Conservation (phyloP, 805 yeast species). For the Scheffersomyces lignosus region DNA sequence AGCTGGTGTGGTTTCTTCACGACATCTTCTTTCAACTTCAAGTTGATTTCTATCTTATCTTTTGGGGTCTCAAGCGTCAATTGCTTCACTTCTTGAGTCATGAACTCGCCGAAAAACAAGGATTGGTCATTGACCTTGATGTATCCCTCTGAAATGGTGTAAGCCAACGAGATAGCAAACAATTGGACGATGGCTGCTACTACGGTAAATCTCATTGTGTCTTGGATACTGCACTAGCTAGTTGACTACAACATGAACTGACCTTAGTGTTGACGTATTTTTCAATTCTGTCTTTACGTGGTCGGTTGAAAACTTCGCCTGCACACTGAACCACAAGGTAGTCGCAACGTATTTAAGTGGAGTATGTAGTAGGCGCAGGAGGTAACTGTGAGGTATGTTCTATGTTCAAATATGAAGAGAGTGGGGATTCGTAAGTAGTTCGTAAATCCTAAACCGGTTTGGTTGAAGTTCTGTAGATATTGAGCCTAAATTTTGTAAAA, state of each 20-base stretch:
- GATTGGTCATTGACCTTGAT: constrained; percentile 24
- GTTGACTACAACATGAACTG: no score
- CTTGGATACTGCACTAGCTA: not conserved
- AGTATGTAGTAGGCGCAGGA: no score
- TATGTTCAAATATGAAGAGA: no score
- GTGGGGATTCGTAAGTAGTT: no score
- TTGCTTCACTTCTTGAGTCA: constrained; percentile 29
- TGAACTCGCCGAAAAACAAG: constrained; percentile 29
- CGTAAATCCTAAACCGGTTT: no score
- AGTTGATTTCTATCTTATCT: constrained; percentile 30
- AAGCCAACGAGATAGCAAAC: constrained; percentile 24
- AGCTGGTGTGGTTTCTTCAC: constrained; percentile 34
- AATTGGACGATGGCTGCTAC: constrained; percentile 17
- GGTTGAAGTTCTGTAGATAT: no score
- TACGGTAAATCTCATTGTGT: constrained; percentile 21
- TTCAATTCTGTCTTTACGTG: not conserved
- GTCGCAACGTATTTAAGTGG: no score
- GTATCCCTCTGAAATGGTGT: constrained; percentile 28
- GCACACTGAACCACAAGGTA: no score
- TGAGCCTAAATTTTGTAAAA: no score
- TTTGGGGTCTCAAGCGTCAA: constrained; percentile 29
- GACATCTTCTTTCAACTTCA: constrained; percentile 21
- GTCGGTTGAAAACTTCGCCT: no score
- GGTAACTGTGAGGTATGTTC: no score
- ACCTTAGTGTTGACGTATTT: no score